Evolutionary conservation across 2,329 filamentous ascomycete genomes (phyloP).

Genomic region (Monosporascus sp.): DNA sequence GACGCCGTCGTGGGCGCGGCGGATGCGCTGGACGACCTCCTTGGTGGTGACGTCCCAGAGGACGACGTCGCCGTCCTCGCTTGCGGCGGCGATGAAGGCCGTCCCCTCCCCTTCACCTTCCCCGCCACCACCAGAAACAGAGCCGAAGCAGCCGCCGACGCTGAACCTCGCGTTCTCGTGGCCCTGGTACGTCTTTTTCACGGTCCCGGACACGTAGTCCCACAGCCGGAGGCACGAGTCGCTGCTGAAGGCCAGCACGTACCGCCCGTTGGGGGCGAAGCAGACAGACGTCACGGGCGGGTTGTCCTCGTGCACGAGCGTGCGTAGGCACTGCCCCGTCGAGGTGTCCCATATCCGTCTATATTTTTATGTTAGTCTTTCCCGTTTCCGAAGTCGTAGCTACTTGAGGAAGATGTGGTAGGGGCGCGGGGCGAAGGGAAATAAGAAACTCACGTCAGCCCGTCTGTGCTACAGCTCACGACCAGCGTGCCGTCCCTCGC

Average conservation of each 20-base stretch:
- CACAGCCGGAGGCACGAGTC: slow-evolving; percentile 87
- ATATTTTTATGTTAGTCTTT: background rate
- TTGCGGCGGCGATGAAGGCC: slow-evolving; percentile 72
- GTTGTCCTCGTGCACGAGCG: slow-evolving; percentile 94
- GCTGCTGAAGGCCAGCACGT: slow-evolving; percentile 84
- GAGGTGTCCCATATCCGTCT: slow-evolving; percentile 92
- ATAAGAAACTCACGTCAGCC: slow-evolving; percentile 60
- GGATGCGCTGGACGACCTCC: slow-evolving; percentile 65
- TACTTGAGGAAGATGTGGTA: background rate
- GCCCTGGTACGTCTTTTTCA: slow-evolving; percentile 96
- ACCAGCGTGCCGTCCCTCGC: slow-evolving; percentile 88
- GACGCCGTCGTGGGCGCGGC: slow-evolving; percentile 47
- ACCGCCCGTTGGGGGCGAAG: slow-evolving; percentile 92
- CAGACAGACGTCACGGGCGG: slow-evolving; percentile 82
- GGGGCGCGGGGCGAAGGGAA: background rate
- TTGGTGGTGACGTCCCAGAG: slow-evolving; percentile 91
- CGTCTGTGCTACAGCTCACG: slow-evolving; percentile 86
- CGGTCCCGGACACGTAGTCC: slow-evolving; percentile 88
- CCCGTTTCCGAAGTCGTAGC: background rate
- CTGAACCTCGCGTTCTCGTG: slow-evolving; percentile 81
- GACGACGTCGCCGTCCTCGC: slow-evolving; percentile 79
- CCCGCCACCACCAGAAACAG: slow-evolving; percentile 13
- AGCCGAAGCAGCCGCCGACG: slow-evolving; percentile 76
- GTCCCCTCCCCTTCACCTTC: slow-evolving; percentile 3
- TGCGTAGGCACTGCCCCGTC: slow-evolving; percentile 91